Evolutionary conservation across 2,329 filamentous ascomycete genomes (phyloP).

Genomic region (Zymoseptoria tritici): DNA sequence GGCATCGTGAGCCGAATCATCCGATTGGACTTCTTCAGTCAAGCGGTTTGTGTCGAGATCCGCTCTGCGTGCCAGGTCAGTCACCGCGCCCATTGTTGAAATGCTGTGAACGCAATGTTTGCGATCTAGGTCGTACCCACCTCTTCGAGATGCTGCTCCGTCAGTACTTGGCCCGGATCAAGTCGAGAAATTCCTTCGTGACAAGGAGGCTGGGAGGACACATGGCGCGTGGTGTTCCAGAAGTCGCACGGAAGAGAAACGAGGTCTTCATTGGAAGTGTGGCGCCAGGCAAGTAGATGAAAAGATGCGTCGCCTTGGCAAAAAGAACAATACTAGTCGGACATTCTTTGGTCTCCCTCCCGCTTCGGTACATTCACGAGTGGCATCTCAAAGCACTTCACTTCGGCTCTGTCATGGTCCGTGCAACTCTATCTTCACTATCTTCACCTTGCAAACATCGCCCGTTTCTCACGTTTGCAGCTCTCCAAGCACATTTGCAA

Average conservation of each 20-base stretch:
- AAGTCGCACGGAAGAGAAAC: not conserved
- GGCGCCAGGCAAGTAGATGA: constrained; percentile 6
- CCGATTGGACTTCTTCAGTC: not conserved
- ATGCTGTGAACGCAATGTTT: not conserved
- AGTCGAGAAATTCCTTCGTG: constrained; percentile 22
- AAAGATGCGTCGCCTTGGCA: constrained; percentile 10
- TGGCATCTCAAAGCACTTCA: constrained; percentile 9
- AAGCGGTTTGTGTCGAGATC: not conserved
- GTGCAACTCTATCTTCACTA: constrained; percentile 7
- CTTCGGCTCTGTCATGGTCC: constrained; percentile 11
- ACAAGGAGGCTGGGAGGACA: constrained; percentile 24
- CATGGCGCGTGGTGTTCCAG: constrained; percentile 15
- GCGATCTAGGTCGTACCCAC: not conserved
- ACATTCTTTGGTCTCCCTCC: constrained; percentile 18
- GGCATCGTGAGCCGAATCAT: constrained; percentile 25
- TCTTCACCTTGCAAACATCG: constrained; percentile 2
- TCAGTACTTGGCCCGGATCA: constrained; percentile 21
- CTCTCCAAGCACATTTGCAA: not conserved
- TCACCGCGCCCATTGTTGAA: not conserved
- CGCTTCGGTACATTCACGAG: constrained; percentile 6
- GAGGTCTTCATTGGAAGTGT: not conserved
- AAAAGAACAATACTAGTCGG: constrained; percentile 28
- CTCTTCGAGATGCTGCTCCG: not conserved
- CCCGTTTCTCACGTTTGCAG: not conserved
- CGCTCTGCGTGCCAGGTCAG: not conserved